A percentile compares a stretch with the other conserved stretches of the same genome.
These are phyloP conservation scores for Schrenkiella parvula DNA, from an alignment of 345 rosid species.

Conservation along the genomic window DNA sequence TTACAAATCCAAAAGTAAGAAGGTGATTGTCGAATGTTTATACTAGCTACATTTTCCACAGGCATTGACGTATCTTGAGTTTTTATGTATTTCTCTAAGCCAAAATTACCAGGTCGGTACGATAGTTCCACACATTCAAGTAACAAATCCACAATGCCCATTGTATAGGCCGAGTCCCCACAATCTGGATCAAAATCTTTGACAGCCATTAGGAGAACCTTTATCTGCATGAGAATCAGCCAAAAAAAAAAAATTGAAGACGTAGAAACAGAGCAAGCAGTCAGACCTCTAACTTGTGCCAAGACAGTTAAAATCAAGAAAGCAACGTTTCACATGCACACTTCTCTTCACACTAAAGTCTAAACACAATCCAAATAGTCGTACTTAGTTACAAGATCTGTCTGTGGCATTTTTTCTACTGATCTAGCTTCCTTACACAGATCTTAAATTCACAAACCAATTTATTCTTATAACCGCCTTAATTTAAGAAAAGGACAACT, in stretches of 20 bases:
- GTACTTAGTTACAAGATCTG: conserved; percentile 2
- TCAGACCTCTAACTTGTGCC: conserved; percentile 5
- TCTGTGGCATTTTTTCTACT: not conserved
- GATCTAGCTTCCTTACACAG: not conserved
- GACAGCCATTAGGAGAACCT: conserved; percentile 77
- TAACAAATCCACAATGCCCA: conserved; percentile 94
- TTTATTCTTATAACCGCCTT: not conserved
- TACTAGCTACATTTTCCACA: conserved; percentile 6
- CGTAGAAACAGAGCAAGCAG: not conserved
- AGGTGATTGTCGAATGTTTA: not conserved
- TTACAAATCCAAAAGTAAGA: not conserved
- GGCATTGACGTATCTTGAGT: conserved; percentile 2
- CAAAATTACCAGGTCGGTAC: conserved; percentile 72
- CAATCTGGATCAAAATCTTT: conserved; percentile 82
- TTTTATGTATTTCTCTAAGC: not conserved
- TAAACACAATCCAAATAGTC: not conserved
- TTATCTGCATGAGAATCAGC: conserved; percentile 56
- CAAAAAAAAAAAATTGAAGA: not conserved
- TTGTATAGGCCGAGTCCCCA: conserved; percentile 86
- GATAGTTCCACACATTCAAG: conserved; percentile 97
- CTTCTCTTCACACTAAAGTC: not conserved
- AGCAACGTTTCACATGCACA: not conserved
- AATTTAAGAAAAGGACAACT: not conserved
- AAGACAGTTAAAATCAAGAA: not conserved
- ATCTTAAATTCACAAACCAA: conserved; percentile 1